These are phyloP conservation scores for Atalantia buxifolia DNA, from an alignment of 345 rosid species.

Conservation along the genomic window DNA sequence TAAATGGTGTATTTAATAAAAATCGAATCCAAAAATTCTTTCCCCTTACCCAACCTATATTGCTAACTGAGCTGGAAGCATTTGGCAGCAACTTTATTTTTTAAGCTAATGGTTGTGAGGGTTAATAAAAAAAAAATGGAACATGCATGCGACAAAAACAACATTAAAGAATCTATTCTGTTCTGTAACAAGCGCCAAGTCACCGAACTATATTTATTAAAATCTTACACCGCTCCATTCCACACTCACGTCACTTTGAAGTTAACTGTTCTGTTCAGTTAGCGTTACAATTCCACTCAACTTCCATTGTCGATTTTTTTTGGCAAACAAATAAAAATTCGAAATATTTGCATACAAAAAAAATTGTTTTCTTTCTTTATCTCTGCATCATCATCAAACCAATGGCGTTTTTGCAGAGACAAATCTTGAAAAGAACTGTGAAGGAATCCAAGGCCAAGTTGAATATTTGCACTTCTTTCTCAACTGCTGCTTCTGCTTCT, in stretches of 20 bases:
- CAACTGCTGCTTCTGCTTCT: constrained; percentile 15
- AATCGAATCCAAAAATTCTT: no score
- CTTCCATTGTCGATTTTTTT: no score
- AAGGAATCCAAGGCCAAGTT: neutral
- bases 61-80: no score
- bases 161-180: neutral
- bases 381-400: neutral
- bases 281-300: no score
- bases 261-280: neutral
- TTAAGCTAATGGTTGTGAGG: no score
- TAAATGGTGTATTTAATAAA: no score
- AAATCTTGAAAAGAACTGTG: constrained; percentile 34
- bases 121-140: no score
- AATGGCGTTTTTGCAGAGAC: constrained; percentile 37
- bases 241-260: neutral
- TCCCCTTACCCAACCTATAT: no score
- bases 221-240: neutral
- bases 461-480: constrained; percentile 6
- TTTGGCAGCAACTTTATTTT: no score
- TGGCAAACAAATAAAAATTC: neutral
- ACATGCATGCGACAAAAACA: no score
- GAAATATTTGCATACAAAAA: neutral
- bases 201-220: no score
- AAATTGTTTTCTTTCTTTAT: neutral
- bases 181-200: neutral